Percentiles rank a stretch among this genome's conserved stretches.
Evolutionary conservation across 495 filamentous ascomycete species (phyloP).

Genomic region (Penicillium manginii): DNA sequence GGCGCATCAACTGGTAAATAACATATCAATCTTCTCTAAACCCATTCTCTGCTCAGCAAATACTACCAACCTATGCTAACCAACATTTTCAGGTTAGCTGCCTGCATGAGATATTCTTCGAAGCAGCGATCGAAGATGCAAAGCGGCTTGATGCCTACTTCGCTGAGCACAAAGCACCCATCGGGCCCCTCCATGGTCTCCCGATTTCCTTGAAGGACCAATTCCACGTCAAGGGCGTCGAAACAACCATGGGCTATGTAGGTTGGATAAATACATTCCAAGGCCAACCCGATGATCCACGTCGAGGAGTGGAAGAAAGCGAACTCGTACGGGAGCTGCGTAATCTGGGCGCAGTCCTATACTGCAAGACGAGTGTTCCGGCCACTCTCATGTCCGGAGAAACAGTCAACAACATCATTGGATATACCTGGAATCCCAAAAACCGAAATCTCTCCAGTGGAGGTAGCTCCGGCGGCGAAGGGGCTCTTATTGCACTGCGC

Average conservation of each 20-base stretch:
- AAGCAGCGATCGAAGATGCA: constrained; percentile 61
- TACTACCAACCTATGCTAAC: neutral
- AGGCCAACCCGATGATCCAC: constrained; percentile 46
- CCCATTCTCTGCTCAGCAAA: neutral
- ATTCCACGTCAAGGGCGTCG: constrained; percentile 67
- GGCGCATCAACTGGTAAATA: constrained; percentile 57
- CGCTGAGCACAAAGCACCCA: constrained; percentile 45
- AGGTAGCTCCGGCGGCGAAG: constrained; percentile 68
- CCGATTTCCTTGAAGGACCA: constrained; percentile 73
- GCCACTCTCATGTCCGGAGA: constrained; percentile 64
- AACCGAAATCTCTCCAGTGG: constrained; percentile 53
- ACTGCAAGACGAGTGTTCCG: constrained; percentile 68
- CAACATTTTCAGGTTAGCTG: constrained; percentile 50
- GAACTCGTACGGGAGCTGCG: constrained; percentile 57
- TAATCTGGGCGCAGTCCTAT: constrained; percentile 63
- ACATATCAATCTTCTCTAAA: neutral
- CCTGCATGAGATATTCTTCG: constrained; percentile 67
- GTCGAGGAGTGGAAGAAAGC: constrained; percentile 44
- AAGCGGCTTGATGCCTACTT: constrained; percentile 61
- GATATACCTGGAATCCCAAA: constrained; percentile 53
- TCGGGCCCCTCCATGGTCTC: constrained; percentile 66
- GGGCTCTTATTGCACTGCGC: constrained; percentile 56
- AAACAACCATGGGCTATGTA: constrained; percentile 68
- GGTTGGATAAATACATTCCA: constrained; percentile 57
- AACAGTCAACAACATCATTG: constrained; percentile 61